A percentile compares a stretch with the other conserved stretches of the same genome.
Conservation (phyloP, 164 flowering plant genomes). For the Annona cherimola region DNA sequence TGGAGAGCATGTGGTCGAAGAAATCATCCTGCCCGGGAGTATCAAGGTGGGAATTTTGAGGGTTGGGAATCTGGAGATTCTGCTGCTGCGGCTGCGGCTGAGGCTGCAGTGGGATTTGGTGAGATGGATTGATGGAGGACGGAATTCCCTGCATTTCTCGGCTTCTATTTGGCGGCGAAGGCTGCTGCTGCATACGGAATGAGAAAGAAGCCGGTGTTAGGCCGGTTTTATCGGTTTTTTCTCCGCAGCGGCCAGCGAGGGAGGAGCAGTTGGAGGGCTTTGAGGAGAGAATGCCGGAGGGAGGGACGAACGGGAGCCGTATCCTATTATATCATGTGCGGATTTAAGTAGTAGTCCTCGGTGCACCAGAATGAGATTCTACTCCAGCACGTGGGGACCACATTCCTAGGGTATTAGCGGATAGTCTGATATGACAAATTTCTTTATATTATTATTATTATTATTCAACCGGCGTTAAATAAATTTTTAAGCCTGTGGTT, state of each 20-base stretch:
- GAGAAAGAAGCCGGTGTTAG: background rate
- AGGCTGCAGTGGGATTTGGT: constrained; percentile 38
- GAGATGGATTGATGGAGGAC: constrained; percentile 23
- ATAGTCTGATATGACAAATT: too few relatives aligned
- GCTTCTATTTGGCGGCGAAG: constrained; percentile 3
- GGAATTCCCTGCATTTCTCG: constrained; percentile 13
- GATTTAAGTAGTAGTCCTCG: background rate
- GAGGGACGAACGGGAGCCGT: background rate
- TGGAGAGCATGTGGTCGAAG: constrained; percentile 78
- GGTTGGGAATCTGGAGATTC: constrained; percentile 22
- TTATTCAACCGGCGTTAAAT: too few relatives aligned
- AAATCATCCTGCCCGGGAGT: constrained; percentile 56
- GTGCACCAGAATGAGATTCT: background rate
- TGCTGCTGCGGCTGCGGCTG: constrained; percentile 21
- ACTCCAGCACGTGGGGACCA: background rate
- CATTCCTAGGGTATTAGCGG: background rate
- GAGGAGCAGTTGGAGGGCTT: background rate
- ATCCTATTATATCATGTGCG: background rate
- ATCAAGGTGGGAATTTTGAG: constrained; percentile 29
- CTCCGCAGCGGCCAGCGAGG: too few relatives aligned
- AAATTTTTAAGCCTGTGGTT: too few relatives aligned
- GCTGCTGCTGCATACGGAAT: constrained; percentile 5
- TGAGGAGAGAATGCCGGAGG: too few relatives aligned
- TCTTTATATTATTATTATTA: too few relatives aligned
- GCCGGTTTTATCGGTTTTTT: background rate